These are phyloP conservation scores for Maudiozyma turicensis DNA, from an alignment of 805 yeast genomes.

Conservation along the genomic window DNA sequence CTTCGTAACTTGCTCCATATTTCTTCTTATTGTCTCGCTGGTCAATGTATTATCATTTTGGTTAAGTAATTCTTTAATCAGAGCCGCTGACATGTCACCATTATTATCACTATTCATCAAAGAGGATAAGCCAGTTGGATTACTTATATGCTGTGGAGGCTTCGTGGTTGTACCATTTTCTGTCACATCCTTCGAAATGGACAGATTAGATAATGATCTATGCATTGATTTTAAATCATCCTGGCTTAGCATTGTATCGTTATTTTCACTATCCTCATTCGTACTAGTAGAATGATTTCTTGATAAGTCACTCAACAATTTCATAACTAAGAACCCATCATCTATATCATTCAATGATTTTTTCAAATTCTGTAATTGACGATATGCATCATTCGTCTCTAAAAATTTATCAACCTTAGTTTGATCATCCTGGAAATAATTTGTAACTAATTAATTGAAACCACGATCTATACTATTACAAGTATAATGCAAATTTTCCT, in stretches of 20 bases:
- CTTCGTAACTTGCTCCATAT: neutral
- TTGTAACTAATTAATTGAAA: slow-evolving; percentile 16
- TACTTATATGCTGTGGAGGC: slow-evolving; percentile 19
- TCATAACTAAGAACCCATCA: slow-evolving; percentile 53
- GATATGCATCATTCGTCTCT: slow-evolving; percentile 21
- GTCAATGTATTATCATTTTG: neutral
- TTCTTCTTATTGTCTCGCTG: neutral
- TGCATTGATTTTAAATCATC: neutral
- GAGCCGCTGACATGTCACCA: neutral
- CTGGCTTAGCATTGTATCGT: neutral
- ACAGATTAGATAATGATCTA: neutral
- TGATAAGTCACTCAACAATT: slow-evolving; percentile 40
- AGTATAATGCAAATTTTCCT: slow-evolving; percentile 29
- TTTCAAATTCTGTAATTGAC: slow-evolving; percentile 41
- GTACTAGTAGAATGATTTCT: slow-evolving; percentile 24
- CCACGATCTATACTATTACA: slow-evolving; percentile 8
- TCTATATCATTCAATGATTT: slow-evolving; percentile 50
- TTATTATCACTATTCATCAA: neutral
- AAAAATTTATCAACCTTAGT: slow-evolving; percentile 16
- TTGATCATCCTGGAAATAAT: slow-evolving; percentile 17
- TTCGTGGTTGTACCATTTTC: slow-evolving; percentile 14
- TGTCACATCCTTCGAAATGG: neutral
- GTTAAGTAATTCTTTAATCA: neutral
- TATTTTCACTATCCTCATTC: slow-evolving; percentile 11
- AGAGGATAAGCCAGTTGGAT: slow-evolving; percentile 8